Evolutionary conservation across 176 grass and related monocot species (phyloP), one percentile per base, ranked within the genome.

Genomic region (Calamus simplicifolius): DNA sequence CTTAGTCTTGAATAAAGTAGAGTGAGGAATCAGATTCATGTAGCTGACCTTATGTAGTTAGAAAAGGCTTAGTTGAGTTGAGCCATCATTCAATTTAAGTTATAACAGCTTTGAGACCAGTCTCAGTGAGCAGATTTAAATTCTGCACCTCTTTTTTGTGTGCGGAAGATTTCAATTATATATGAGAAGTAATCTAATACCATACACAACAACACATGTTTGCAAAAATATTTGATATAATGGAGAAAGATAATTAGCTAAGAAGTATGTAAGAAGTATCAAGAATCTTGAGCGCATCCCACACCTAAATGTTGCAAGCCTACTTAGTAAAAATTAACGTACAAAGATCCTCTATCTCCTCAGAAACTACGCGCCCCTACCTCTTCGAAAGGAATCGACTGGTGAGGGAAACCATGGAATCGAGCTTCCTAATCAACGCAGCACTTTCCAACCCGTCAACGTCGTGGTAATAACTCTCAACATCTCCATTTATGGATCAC

Each of bases 41-140:
- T n/a, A n/a, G n/a, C n/a, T n/a, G n/a, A n/a, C n/a, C n/a, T n/a
- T n/a, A n/a, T n/a, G n/a, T n/a, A n/a, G n/a, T n/a, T n/a, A n/a
- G n/a, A n/a, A n/a, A n/a, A n/a, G n/a, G n/a, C n/a, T n/a, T n/a
- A n/a, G n/a, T n/a, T n/a, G n/a, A n/a, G n/a, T n/a, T n/a, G n/a
- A n/a, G 21, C 21, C 21, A 23, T 23, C 21, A 23, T 23, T 23
- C 21, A 23, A 23, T 23, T 23, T 23, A 19, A 79, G 57, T 35
- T 66, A 60, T 35, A 71, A 5, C 59, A 60, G 16, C 61, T 91
- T 91, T 25, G 56, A 64, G 53, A 80, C 87, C n/a, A 69, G 69
- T 83, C 75, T 74, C 67, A 82, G 75, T 17, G 79, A 67, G 67
- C 86, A 91, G 48, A 91, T 74, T 56, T 91, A 82, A 27, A 91